Percentiles rank a stretch among this genome's conserved stretches.
Conservation (phyloP, 139 green algal genomes). For the Diplosphaera chodatii region DNA sequence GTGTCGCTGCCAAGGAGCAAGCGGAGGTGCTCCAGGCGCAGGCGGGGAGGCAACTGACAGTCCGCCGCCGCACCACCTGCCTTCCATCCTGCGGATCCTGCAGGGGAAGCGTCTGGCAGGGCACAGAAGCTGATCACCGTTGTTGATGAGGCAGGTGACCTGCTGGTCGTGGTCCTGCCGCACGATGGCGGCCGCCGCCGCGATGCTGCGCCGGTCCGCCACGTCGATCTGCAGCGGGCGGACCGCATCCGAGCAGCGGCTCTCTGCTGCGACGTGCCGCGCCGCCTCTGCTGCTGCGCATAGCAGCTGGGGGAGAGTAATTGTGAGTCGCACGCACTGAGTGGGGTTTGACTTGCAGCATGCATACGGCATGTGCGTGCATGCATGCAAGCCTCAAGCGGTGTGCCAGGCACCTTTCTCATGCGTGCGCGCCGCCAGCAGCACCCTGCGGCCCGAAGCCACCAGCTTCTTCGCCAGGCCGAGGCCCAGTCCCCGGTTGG, state of each 20-base stretch:
- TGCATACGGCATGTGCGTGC: too few relatives aligned
- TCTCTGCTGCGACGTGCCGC: neutral
- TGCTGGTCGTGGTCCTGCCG: constrained; percentile 4
- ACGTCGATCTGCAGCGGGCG: constrained; percentile 2
- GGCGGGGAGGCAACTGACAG: too few relatives aligned
- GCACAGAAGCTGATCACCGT: neutral
- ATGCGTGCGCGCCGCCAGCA: neutral
- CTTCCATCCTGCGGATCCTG: too few relatives aligned
- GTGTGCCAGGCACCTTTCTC: constrained; percentile 3
- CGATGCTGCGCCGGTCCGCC: neutral
- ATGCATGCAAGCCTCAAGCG: too few relatives aligned
- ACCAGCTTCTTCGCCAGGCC: constrained; percentile 8
- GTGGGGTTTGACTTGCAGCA: too few relatives aligned
- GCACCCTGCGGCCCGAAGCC: neutral
- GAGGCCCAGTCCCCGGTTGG: constrained; percentile 5
- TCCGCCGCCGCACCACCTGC: too few relatives aligned
- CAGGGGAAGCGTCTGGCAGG: too few relatives aligned
- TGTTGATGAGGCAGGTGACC: neutral
- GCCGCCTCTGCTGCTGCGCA: neutral
- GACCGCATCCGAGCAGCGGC: neutral
- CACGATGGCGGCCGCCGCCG: neutral
- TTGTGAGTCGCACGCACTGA: too few relatives aligned
- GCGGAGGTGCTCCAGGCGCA: too few relatives aligned
- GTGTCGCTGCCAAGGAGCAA: too few relatives aligned
- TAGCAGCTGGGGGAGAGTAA: too few relatives aligned